Evolutionary conservation across 768 basidiomycete species (phyloP).

Genomic region (Mycena floridula): DNA sequence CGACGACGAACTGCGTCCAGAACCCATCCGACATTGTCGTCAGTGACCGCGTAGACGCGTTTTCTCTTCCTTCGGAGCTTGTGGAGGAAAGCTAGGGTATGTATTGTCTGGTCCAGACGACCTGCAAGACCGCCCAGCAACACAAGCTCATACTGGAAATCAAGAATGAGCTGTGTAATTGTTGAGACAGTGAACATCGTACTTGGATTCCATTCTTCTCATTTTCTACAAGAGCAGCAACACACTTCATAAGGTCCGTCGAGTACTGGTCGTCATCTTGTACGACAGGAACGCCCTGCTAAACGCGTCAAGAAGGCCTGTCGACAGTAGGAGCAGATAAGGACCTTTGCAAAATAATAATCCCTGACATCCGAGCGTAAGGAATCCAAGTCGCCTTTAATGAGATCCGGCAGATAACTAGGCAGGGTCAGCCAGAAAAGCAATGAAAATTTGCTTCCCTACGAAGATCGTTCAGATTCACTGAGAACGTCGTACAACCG

Average conservation of each 20-base stretch:
- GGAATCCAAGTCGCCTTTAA: constrained; percentile 95
- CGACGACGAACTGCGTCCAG: constrained; percentile 56
- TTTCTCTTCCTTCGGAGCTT: constrained; percentile 61
- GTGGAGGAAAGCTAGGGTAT: constrained; percentile 80
- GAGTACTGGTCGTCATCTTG: constrained; percentile 71
- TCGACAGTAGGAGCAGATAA: constrained; percentile 10
- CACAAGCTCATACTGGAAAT: constrained; percentile 56
- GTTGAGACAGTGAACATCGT: neutral
- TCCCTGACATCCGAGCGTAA: constrained; percentile 64
- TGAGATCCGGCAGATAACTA: constrained; percentile 76
- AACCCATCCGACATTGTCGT: constrained; percentile 89
- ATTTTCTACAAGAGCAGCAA: constrained; percentile 51
- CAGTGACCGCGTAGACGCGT: constrained; percentile 73
- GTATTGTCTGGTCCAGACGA: constrained; percentile 90
- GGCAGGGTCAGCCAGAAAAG: neutral
- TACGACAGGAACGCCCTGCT: constrained; percentile 63
- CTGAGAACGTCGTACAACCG: constrained; percentile 56
- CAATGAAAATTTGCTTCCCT: neutral
- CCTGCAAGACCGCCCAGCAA: constrained; percentile 88
- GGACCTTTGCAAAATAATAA: constrained; percentile 65
- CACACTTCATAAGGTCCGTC: constrained; percentile 97
- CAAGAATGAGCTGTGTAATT: neutral
- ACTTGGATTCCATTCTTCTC: constrained; percentile 37
- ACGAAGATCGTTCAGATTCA: neutral
- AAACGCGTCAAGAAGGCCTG: neutral